Evolutionary conservation across 768 basidiomycete genomes (phyloP).

Genomic region (Pleurotus tuoliensis): DNA sequence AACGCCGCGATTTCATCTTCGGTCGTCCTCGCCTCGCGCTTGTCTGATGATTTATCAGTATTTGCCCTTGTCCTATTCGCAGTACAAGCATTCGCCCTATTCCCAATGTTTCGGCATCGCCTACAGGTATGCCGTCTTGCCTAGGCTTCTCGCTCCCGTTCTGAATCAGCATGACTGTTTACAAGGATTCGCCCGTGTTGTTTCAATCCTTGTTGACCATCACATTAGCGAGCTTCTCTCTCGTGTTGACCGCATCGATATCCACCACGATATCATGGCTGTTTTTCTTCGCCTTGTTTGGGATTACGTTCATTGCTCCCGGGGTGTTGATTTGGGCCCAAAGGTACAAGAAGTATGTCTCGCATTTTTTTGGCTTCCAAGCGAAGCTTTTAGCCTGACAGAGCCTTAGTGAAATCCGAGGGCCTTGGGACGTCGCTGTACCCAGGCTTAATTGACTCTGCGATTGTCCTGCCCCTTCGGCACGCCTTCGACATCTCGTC

Average conservation of each 20-base stretch:
- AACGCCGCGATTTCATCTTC: constrained; percentile 92
- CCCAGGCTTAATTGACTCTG: constrained; percentile 54
- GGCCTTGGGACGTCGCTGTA: constrained; percentile 87
- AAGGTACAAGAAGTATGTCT: constrained; percentile 76
- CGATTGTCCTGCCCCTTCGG: too few species aligned
- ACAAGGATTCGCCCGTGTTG: constrained; percentile 42
- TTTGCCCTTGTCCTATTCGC: constrained; percentile 87
- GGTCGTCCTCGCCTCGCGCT: constrained; percentile 88
- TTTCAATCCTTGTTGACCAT: constrained; percentile 54
- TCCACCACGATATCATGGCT: constrained; percentile 55
- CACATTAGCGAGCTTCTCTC: constrained; percentile 42
- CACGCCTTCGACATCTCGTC: background rate
- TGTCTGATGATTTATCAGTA: constrained; percentile 78
- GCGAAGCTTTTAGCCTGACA: constrained; percentile 9
- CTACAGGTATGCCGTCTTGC: constrained; percentile 49
- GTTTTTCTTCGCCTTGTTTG: constrained; percentile 43
- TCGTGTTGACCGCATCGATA: constrained; percentile 48
- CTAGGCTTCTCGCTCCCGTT: constrained; percentile 9
- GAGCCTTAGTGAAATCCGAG: constrained; percentile 70
- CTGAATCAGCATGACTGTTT: constrained; percentile 3
- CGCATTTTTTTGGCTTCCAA: constrained; percentile 10
- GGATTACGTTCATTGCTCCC: constrained; percentile 71
- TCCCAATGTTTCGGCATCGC: constrained; percentile 73
- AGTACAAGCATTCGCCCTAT: constrained; percentile 79
- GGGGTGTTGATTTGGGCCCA: constrained; percentile 80